Conservation (phyloP, 2,329 filamentous ascomycete genomes). For the Cylindrodendrum hubeiense region DNA sequence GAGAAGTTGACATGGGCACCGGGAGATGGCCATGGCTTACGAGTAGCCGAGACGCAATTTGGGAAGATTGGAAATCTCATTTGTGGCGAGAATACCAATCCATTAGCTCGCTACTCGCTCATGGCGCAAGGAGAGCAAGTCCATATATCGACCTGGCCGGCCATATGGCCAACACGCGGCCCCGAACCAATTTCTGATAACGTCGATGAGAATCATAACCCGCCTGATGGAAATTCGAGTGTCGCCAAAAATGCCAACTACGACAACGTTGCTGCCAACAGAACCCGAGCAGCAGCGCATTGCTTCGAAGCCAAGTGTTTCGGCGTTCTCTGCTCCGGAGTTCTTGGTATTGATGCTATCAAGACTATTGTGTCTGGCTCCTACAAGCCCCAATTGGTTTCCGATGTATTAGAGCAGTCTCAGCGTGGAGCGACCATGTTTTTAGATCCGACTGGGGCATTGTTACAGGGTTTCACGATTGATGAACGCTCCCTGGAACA, state of each 20-base stretch:
- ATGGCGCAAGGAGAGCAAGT: slow-evolving; percentile 68
- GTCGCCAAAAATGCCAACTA: slow-evolving; percentile 53
- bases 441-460: slow-evolving; percentile 62
- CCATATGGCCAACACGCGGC: slow-evolving; percentile 63
- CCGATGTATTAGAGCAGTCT: slow-evolving; percentile 50
- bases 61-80: slow-evolving; percentile 64
- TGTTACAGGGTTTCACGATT: slow-evolving; percentile 53
- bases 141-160: slow-evolving; percentile 68
- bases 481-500: slow-evolving; percentile 33
- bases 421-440: slow-evolving; percentile 62
- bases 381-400: slow-evolving; percentile 34
- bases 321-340: slow-evolving; percentile 61
- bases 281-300: slow-evolving; percentile 64
- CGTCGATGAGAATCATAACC: not conserved
- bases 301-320: slow-evolving; percentile 71
- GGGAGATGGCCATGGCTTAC: slow-evolving; percentile 64
- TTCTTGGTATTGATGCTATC: slow-evolving; percentile 56
- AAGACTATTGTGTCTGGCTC: slow-evolving; percentile 48
- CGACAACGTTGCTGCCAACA: slow-evolving; percentile 66
- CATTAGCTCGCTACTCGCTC: slow-evolving; percentile 63
- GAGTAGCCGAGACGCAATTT: slow-evolving; percentile 57
- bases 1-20: slow-evolving; percentile 67
- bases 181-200: no score
- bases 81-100: slow-evolving; percentile 71
- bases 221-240: not conserved